phyloP scores from a whole-genome alignment of 805 yeast genomes.

The Candida golubevii region DNA sequence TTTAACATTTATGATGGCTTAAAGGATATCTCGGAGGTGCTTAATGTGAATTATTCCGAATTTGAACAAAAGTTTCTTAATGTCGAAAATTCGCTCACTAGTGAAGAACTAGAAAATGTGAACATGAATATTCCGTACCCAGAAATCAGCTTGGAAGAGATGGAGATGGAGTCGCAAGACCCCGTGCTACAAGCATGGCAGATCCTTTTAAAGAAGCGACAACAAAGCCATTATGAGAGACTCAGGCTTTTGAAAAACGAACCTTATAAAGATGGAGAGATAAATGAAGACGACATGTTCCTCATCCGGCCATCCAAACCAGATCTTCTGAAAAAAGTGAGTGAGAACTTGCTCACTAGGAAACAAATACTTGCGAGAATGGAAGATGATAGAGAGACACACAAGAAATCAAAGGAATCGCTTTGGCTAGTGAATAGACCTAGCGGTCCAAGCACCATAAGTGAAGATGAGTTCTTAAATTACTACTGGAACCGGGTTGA shows the following conservation, averaged over 20 bases:
- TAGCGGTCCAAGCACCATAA: constrained; percentile 28
- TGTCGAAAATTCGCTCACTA: constrained; percentile 27
- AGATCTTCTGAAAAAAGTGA: constrained; percentile 21
- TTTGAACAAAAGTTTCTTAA: constrained; percentile 27
- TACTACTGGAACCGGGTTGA: constrained; percentile 51
- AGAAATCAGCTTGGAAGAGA: constrained; percentile 21
- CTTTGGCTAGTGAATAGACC: constrained; percentile 66
- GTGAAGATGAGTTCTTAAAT: constrained; percentile 33
- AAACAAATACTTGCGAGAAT: constrained; percentile 69
- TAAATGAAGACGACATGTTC: constrained; percentile 21
- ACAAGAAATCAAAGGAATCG: constrained; percentile 77
- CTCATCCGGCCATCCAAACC: constrained; percentile 23
- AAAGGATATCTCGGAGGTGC: constrained; percentile 33
- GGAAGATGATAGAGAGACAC: constrained; percentile 91
- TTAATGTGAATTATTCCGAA: constrained; percentile 27
- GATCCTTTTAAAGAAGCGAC: constrained; percentile 41
- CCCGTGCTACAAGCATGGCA: constrained; percentile 44
- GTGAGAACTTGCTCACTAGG: constrained; percentile 26
- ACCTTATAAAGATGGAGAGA: constrained; percentile 12
- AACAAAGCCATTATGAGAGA: constrained; percentile 51
- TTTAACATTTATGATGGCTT: constrained; percentile 35
- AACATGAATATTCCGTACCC: constrained; percentile 34
- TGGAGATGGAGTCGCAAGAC: constrained; percentile 18
- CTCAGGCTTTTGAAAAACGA: constrained; percentile 35
- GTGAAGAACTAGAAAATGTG: constrained; percentile 32